These are phyloP conservation scores for Synchytrium microbalum DNA, from an alignment of 371 early-diverging fungal genomes.

Conservation along the genomic window DNA sequence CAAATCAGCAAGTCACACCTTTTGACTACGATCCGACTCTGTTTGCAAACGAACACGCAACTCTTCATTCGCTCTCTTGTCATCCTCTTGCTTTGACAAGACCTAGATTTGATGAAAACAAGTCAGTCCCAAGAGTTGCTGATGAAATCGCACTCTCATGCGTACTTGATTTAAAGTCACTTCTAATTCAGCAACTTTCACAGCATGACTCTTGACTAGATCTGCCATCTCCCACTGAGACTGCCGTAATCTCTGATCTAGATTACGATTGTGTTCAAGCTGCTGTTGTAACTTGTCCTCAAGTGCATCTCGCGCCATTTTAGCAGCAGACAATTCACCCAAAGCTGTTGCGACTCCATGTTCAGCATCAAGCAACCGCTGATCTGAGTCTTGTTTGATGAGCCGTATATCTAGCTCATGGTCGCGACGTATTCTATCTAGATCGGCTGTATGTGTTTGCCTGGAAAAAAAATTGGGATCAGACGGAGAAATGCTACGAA, in stretches of 20 bases:
- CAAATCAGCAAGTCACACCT: too few species aligned
- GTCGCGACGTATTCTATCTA: slow-evolving; percentile 7
- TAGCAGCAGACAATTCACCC: slow-evolving; percentile 14
- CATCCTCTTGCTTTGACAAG: too few species aligned
- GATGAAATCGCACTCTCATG: neutral
- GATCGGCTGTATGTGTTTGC: slow-evolving; percentile 3
- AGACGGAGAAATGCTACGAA: neutral
- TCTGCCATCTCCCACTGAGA: slow-evolving; percentile 28
- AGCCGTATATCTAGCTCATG: slow-evolving; percentile 12
- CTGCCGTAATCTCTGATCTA: slow-evolving; percentile 8
- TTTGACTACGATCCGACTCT: too few species aligned
- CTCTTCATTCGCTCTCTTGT: too few species aligned
- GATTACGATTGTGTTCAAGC: slow-evolving; percentile 8
- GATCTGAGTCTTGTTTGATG: slow-evolving; percentile 7
- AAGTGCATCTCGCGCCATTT: slow-evolving; percentile 4
- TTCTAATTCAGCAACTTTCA: slow-evolving; percentile 18
- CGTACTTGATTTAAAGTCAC: slow-evolving; percentile 12
- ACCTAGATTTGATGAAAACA: too few species aligned
- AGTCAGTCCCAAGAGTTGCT: too few species aligned
- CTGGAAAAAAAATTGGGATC: neutral
- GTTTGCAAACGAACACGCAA: too few species aligned
- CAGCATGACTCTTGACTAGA: slow-evolving; percentile 10
- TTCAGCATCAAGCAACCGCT: slow-evolving; percentile 10
- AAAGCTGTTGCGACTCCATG: slow-evolving; percentile 9
- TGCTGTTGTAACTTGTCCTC: slow-evolving; percentile 10